These are phyloP conservation scores for Remersonia thermophila DNA, from an alignment of 2,329 filamentous ascomycete species.

Conservation along the genomic window DNA sequence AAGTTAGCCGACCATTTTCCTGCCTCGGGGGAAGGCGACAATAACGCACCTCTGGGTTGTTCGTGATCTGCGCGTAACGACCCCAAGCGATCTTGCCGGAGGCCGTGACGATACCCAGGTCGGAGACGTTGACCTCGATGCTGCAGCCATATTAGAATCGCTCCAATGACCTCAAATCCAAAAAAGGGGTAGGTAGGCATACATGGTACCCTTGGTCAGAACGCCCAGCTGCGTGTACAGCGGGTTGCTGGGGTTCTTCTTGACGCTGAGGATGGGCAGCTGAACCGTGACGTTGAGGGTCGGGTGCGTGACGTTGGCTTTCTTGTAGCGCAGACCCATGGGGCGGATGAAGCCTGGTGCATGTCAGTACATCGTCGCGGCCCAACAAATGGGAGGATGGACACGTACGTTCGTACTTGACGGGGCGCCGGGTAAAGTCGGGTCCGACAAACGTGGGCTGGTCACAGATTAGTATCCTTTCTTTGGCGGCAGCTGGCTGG, in stretches of 20 bases:
- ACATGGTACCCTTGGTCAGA: conserved; percentile 61
- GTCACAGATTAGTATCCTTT: too few species aligned
- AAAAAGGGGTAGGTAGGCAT: conserved; percentile 28
- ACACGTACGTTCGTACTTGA: conserved; percentile 55
- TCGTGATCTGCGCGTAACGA: conserved; percentile 61
- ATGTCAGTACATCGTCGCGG: background rate
- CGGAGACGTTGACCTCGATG: conserved; percentile 85
- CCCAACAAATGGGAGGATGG: conserved; percentile 27
- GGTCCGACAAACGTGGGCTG: conserved; percentile 74
- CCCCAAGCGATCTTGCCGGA: conserved; percentile 92
- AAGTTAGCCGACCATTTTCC: too few species aligned
- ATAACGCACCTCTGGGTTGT: conserved; percentile 30
- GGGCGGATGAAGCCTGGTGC: conserved; percentile 52
- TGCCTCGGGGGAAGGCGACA: too few species aligned
- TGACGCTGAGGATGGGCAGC: conserved; percentile 59
- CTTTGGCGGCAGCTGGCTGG: too few species aligned
- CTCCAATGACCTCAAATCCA: background rate
- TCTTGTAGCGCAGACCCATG: conserved; percentile 70
- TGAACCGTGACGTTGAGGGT: conserved; percentile 54
- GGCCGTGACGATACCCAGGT: conserved; percentile 81
- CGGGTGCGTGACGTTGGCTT: conserved; percentile 49
- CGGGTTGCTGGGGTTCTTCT: conserved; percentile 62
- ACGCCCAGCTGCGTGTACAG: conserved; percentile 76
- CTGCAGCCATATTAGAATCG: too few species aligned
- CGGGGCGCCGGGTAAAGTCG: conserved; percentile 79